Percentiles rank a stretch among this genome's conserved stretches.
Evolutionary conservation across 2,329 filamentous ascomycete genomes (phyloP).

Genomic region (Gaeumannomyces sp.): DNA sequence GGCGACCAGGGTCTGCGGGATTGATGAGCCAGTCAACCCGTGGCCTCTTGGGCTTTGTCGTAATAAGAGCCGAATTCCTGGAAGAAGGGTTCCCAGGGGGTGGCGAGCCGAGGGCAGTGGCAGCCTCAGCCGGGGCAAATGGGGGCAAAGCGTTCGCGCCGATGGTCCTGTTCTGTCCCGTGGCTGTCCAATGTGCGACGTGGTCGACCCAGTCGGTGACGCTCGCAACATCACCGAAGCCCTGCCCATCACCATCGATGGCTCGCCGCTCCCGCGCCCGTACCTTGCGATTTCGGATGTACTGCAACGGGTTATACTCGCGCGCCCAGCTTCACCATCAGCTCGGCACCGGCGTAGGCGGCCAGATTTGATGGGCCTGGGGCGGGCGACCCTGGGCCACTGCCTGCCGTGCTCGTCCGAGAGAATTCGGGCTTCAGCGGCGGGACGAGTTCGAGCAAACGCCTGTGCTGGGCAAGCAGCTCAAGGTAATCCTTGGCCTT

Average conservation of each 20-base stretch:
- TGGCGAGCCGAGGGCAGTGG: constrained; percentile 9
- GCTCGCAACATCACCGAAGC: constrained; percentile 66
- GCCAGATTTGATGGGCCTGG: constrained; percentile 8
- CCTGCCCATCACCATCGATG: constrained; percentile 68
- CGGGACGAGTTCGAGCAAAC: constrained; percentile 71
- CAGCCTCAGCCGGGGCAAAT: constrained; percentile 2
- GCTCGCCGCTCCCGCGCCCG: constrained; percentile 69
- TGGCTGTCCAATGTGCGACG: constrained; percentile 46
- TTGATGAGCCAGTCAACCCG: constrained; percentile 80
- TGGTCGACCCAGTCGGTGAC: constrained; percentile 74
- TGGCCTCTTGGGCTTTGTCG: constrained; percentile 60
- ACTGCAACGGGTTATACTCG: constrained; percentile 85
- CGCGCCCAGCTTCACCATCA: constrained; percentile 50
- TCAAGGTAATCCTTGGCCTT: constrained; percentile 83
- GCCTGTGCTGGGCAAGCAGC: constrained; percentile 75
- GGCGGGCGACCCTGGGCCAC: constrained; percentile 34
- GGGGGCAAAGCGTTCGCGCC: background rate
- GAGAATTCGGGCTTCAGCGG: constrained; percentile 51
- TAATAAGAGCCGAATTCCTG: constrained; percentile 36
- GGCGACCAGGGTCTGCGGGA: constrained; percentile 78
- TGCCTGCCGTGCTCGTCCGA: constrained; percentile 33
- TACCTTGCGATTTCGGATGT: constrained; percentile 83
- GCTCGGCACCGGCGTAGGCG: constrained; percentile 22
- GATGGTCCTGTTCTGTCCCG: constrained; percentile 22
- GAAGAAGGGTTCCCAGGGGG: constrained; percentile 22